Conservation (phyloP, 768 basidiomycete genomes). For the Suillus hirtellus region DNA sequence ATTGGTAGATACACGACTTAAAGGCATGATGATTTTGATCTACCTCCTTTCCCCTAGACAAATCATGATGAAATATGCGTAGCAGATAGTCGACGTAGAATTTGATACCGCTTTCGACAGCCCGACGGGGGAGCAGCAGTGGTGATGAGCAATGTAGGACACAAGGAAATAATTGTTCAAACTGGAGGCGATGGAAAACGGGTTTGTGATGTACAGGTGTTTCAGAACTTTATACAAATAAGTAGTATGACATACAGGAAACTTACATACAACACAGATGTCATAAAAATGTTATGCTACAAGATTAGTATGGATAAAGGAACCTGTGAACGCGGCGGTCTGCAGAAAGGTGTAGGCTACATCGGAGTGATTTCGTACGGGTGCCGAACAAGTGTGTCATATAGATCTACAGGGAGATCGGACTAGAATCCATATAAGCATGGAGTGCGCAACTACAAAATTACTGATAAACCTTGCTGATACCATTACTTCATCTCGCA, state of each 20-base stretch:
- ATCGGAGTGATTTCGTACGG: conserved; percentile 58
- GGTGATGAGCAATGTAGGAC: no score
- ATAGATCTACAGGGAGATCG: conserved; percentile 88
- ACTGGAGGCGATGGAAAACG: no score
- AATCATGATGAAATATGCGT: no score
- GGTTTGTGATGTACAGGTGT: no score
- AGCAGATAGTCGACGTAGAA: no score
- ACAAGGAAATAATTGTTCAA: no score
- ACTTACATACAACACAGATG: conserved; percentile 21
- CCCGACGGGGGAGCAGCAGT: no score
- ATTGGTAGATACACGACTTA: no score
- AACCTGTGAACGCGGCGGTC: conserved; percentile 10
- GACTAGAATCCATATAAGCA: conserved; percentile 47
- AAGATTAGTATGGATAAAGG: conserved; percentile 14
- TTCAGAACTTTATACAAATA: no score
- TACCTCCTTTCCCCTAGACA: no score
- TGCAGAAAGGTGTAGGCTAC: conserved; percentile 4
- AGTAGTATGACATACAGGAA: neutral
- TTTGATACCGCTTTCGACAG: no score
- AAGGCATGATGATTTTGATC: no score
- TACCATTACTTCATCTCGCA: conserved; percentile 86
- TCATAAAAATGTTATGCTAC: conserved; percentile 25
- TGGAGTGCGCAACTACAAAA: neutral
- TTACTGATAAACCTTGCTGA: conserved; percentile 69
- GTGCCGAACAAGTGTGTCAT: conserved; percentile 87